Evolutionary conservation across 2,329 filamentous ascomycete genomes (phyloP), one percentile per base, ranked within the genome.

Genomic region (Fusarium haematococcum): DNA sequence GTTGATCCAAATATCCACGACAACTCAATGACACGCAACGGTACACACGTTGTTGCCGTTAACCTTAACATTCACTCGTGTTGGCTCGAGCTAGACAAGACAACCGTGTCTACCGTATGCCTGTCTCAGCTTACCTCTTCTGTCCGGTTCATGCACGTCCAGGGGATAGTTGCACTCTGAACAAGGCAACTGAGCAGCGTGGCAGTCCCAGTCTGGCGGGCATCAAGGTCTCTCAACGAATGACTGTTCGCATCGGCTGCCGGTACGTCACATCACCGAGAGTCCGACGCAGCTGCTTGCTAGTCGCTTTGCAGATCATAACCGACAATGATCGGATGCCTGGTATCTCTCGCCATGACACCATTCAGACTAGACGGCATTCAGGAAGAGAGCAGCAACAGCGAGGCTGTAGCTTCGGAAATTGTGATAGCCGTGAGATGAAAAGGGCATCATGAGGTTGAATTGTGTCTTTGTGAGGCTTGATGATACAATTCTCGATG

Each of bases 391-490:
- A 43, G 52, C 23, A 63, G 41, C 32, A 37, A 52, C 64, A 58
- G 1, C 30, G 30, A 39, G 50, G 52, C 11, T 33, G n/a, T 16
- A 6, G 39, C n/a, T 27, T 41, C 61, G 70, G 73, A 71, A 59
- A 75, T 76, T 76, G 41, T 33, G 74, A 76, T 74, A 66, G 61
- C 25, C 73, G 33, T 32, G 39, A 5, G 3, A 32, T 33, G 13
- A 30, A 14, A 43, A 50, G 35, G 2, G 4, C 35, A 65, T 41
- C 27, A 65, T 54, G 54, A 64, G 45, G 30, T 56, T 33, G 18
- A 3, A 76, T 76, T 67, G 48, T 75, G 73, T 67, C 67, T 76
- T 76, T 13, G 13, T 48, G 71, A 73, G 73, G 74, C 66, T 74
- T 73, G 63, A 73, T 76, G 74, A 74, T 73, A 73, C 66, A 74